Base-by-base conservation (phyloP, 768 basidiomycete species). In the Suillus variegatus region DNA sequence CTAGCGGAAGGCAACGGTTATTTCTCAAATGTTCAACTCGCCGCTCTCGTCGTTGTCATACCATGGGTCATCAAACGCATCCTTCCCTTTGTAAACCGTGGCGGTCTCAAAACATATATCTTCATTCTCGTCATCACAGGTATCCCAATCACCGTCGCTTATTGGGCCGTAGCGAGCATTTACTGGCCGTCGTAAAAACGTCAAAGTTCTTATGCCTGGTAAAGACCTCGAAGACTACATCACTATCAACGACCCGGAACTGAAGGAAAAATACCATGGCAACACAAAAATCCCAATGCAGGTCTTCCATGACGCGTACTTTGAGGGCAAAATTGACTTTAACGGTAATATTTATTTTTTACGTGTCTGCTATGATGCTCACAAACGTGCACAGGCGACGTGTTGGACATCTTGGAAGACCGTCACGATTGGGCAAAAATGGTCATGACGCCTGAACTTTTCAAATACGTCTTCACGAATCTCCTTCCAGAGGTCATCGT, bases 201-300 rank as follows among this genome's bases (percentile, higher is more conserved):
- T 93, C 68, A 95, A 95, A 81, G 89, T 95, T 72, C 73, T 79
- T 35, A 81, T 98, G 28, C 96, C 97, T 4, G 90, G 90, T 66
- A 92, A 90, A 78, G 86, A 91, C 71, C 87, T 97, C 66, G 91
- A 92, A 70, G 86, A 92, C 69, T 99, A 99, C 76, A 92, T 99
- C 73, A 91, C 89, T 54, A 90, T 99, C 80, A 89, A 93, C 66
- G 94, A 97, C 80, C 78, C 81, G 0, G 91, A 89, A 65, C 85
- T 99, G 75, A 92, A 88, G 81, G 82, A 84, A 38, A 82, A 87
- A 65, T 99, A 96, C 81, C 78, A 86, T 40, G 91, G 89, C 68
- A 92, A 89, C 79, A 86, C 88, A 71, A 99, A 97, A 79, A 98
- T 99, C 65, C 95, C 95, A 61, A 96, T 97, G 90, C 97, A 99